A percentile compares a stretch with the other conserved stretches of the same genome.
phyloP scores from a whole-genome alignment of 2,329 filamentous ascomycete genomes.

The Pseudocercospora fuligena region DNA sequence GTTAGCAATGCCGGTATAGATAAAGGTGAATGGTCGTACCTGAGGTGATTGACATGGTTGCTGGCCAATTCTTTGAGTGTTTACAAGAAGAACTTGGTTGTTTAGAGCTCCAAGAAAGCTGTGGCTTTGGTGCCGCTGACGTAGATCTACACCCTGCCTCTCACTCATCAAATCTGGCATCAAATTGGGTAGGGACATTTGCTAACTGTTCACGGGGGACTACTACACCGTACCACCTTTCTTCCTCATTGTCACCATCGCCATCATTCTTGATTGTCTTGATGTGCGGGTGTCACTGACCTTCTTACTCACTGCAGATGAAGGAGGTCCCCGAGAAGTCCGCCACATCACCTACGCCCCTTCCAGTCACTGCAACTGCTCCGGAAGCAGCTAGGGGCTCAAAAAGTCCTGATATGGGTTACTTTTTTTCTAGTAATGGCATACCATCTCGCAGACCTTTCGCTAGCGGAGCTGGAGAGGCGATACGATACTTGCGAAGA shows the following conservation, averaged over 20 bases:
- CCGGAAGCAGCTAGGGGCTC: neutral
- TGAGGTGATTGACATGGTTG: constrained; percentile 30
- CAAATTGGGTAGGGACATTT: neutral
- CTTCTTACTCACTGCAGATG: too few species aligned
- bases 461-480: neutral
- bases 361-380: too few species aligned
- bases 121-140: constrained; percentile 2
- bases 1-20: neutral
- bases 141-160: neutral
- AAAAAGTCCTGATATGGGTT: neutral
- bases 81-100: neutral
- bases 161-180: neutral
- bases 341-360: too few species aligned
- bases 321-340: too few species aligned
- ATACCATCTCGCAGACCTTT: neutral
- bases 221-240: too few species aligned
- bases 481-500: neutral
- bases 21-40: constrained; percentile 12
- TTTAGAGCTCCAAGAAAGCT: constrained; percentile 4
- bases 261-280: too few species aligned
- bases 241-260: too few species aligned
- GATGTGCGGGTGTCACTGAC: too few species aligned
- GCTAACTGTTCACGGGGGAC: too few species aligned
- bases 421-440: neutral
- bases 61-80: neutral